phyloP scores from a whole-genome alignment of 768 basidiomycete species.

The Leccinum barrowsii region DNA sequence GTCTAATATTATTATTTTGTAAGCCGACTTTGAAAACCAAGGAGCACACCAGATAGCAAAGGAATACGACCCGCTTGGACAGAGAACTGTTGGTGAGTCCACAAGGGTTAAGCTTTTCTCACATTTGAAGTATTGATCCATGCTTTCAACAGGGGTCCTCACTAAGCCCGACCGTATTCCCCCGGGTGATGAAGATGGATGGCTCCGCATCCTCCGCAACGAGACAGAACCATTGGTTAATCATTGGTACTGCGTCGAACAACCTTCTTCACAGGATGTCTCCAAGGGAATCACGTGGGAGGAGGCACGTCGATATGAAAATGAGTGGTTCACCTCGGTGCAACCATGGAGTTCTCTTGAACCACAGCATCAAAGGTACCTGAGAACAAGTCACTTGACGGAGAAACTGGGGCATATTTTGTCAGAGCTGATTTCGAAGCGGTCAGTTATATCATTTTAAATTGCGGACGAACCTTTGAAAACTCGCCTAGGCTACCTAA shows the following conservation, averaged over 20 bases:
- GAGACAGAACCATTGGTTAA: conserved; percentile 36
- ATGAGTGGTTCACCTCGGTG: conserved; percentile 51
- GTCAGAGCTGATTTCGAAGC: conserved; percentile 57
- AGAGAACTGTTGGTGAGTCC: conserved; percentile 62
- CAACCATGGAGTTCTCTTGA: conserved; percentile 57
- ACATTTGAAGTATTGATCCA: conserved; percentile 29
- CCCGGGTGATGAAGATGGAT: conserved; percentile 29
- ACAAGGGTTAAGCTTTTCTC: conserved; percentile 45
- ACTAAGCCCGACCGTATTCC: conserved; percentile 68
- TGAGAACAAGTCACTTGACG: conserved; percentile 56
- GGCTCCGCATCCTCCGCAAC: conserved; percentile 57
- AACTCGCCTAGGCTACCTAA: conserved; percentile 49
- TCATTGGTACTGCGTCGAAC: conserved; percentile 40
- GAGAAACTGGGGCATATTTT: conserved; percentile 56
- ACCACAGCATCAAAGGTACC: conserved; percentile 42
- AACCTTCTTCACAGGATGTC: conserved; percentile 31
- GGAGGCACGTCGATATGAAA: conserved; percentile 55
- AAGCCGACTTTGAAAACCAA: conserved; percentile 83
- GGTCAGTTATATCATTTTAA: conserved; percentile 36
- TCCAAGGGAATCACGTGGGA: conserved; percentile 42
- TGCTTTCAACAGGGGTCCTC: conserved; percentile 29
- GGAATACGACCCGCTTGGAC: conserved; percentile 55
- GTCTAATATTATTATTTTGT: conserved; percentile 36
- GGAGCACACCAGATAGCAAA: conserved; percentile 67
- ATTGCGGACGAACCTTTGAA: not conserved